Evolutionary conservation across 2,329 filamentous ascomycete genomes (phyloP), one percentile per base, ranked within the genome.

Genomic region (Aspergillus fructus): DNA sequence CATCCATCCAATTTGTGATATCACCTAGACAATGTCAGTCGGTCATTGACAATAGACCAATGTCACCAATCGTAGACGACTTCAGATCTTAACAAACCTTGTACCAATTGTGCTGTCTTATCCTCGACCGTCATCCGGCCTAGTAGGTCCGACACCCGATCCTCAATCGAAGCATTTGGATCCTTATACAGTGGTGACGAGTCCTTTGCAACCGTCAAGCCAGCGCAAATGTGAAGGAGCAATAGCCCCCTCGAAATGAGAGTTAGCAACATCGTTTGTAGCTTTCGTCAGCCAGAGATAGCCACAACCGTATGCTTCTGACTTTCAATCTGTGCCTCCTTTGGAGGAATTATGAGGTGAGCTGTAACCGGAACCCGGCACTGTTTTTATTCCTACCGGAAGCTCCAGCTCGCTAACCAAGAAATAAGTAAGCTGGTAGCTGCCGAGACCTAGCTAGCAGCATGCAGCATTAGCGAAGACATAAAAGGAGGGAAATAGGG

Each of bases 61-160:
- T 17, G 15, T 40, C 37, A 40, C 37, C 37, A 40, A 6, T 40
- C 17, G 15, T 40, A n/a, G 13, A 17, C 37, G 7, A 13, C 37
- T 11, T 11, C 19, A 24, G 33, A 37, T n/a, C 13, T 30, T 30
- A 30, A 41, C 52, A 24, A 56, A 73, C 71, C 85, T 68, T 88
- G 86, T 27, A 88, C 79, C 63, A 88, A 77, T 69, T 91, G 89
- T 1, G 86, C 81, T 45, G 85, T 83, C 75, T 92, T 92, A 59
- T 92, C 89, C 66, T 88, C 80, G 54, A 90, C 82, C 0, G 86
- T 90, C 89, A 92, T 92, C 23, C 86, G 83, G 12, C 83, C 82
- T 52, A 92, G 74, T 5, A 92, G 80, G 69, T 91, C 88, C 9
- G 82, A 71, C 11, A 91, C 83, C 58, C 89, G 81, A 49, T 82